Evolutionary conservation across 2,329 filamentous ascomycete species (phyloP).

Genomic region (Drechslera avenae): DNA sequence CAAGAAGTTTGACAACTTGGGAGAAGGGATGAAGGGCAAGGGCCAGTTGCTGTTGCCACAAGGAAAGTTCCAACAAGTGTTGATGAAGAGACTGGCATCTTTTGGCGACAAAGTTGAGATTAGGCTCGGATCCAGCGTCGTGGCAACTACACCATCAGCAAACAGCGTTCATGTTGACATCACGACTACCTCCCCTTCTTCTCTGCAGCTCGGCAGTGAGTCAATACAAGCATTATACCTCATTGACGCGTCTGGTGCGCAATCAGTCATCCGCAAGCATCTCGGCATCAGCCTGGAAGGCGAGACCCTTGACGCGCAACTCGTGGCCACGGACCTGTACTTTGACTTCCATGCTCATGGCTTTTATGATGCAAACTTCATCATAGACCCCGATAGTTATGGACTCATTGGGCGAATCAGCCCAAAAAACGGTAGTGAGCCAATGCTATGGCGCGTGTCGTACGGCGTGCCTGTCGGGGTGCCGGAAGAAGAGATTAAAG

Average conservation of each 20-base stretch:
- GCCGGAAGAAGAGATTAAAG: conserved; percentile 38
- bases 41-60: conserved; percentile 39
- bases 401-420: conserved; percentile 46
- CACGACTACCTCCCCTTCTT: conserved; percentile 3
- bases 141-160: conserved; percentile 13
- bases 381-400: conserved; percentile 47
- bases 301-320: conserved; percentile 44
- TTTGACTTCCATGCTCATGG: conserved; percentile 46
- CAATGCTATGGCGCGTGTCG: conserved; percentile 50
- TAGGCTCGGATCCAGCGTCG: conserved; percentile 27
- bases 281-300: conserved; percentile 34
- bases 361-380: conserved; percentile 51
- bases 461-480: conserved; percentile 46
- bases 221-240: conserved; percentile 34
- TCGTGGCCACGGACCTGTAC: conserved; percentile 48
- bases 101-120: conserved; percentile 21
- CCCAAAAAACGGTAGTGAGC: conserved; percentile 11
- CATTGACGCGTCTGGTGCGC: conserved; percentile 40
- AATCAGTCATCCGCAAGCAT: conserved; percentile 27
- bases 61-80: conserved; percentile 38
- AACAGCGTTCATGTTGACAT: conserved; percentile 17
- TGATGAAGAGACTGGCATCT: conserved; percentile 25
- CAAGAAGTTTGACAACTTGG: conserved; percentile 30
- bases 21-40: conserved; percentile 29
- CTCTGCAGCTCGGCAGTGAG: conserved; percentile 1